phyloP scores from a whole-genome alignment of 441 rosid genomes.

The Euphorbia celastroides region DNA sequence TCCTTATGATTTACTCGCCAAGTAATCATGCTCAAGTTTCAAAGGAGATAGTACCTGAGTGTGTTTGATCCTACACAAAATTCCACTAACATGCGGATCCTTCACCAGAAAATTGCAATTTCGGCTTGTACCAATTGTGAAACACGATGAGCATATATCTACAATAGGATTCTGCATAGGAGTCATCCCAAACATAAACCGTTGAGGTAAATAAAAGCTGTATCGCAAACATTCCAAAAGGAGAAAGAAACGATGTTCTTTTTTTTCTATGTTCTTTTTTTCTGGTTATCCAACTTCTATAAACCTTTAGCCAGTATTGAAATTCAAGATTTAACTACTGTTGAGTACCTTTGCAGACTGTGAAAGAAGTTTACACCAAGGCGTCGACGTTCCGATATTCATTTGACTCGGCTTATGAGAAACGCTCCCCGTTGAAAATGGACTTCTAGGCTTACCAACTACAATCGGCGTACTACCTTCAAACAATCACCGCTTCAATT shows the following conservation, averaged over 20 bases:
- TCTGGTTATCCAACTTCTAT: too few species aligned
- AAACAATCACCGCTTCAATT: conserved; percentile 17
- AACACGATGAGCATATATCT: conserved; percentile 28
- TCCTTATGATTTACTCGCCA: neutral
- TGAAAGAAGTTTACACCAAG: conserved; percentile 68
- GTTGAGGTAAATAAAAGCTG: neutral
- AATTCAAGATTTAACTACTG: neutral
- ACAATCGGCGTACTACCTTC: conserved; percentile 48
- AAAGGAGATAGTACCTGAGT: conserved; percentile 44
- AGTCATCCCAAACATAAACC: conserved; percentile 5
- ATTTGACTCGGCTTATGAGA: conserved; percentile 38
- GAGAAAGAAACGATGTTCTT: neutral
- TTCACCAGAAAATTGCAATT: conserved; percentile 44
- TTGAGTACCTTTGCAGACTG: conserved; percentile 54
- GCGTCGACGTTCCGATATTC: conserved; percentile 36
- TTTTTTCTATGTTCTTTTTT: too few species aligned
- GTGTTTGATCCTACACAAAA: conserved; percentile 61
- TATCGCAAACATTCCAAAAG: neutral
- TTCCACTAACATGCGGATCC: conserved; percentile 43
- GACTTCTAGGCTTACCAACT: conserved; percentile 52
- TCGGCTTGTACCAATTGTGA: conserved; percentile 56
- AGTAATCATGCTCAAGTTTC: neutral
- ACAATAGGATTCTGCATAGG: conserved; percentile 53
- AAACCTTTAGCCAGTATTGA: neutral
- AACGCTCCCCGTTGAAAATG: conserved; percentile 40